A percentile compares a stretch with the other conserved stretches of the same genome.
Evolutionary conservation across 1,139 yeast species (phyloP).

Genomic region (Scheffersomyces segobiensis): DNA sequence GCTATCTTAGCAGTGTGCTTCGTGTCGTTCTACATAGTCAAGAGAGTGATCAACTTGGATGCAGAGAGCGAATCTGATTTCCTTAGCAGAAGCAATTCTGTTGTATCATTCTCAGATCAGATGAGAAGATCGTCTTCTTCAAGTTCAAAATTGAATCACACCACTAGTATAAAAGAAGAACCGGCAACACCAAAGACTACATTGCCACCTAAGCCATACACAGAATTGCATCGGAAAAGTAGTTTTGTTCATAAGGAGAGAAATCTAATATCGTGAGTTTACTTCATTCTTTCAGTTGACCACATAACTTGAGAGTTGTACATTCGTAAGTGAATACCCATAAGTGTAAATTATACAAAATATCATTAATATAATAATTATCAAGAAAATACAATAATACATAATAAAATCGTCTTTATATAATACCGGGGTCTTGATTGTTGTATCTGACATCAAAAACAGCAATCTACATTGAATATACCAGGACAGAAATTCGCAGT

Average conservation of each 20-base stretch:
- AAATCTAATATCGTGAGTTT: background rate
- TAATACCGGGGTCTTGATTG: no score
- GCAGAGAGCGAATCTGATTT: slow-evolving; percentile 3
- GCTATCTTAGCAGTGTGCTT: slow-evolving; percentile 1
- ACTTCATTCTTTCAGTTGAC: background rate
- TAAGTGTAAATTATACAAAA: background rate
- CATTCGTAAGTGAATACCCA: background rate
- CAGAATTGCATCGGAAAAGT: slow-evolving; percentile 9
- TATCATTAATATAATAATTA: no score
- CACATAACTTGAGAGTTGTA: background rate
- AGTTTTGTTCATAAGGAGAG: slow-evolving; percentile 7
- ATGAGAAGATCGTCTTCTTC: background rate
- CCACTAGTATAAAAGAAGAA: background rate
- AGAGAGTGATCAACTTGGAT: slow-evolving; percentile 6
- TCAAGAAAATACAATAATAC: background rate
- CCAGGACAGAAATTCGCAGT: background rate
- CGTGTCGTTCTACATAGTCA: slow-evolving; percentile 2
- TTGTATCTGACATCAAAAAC: no score
- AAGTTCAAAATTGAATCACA: background rate
- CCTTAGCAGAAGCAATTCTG: slow-evolving; percentile 5
- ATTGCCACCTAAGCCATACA: background rate
- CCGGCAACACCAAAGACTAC: background rate
- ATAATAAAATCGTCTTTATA: no score
- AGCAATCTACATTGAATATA: no score
- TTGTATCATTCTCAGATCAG: slow-evolving; percentile 5